These are phyloP conservation scores for Fusarium sp. DNA, from an alignment of 2,329 filamentous ascomycete genomes.

Conservation along the genomic window DNA sequence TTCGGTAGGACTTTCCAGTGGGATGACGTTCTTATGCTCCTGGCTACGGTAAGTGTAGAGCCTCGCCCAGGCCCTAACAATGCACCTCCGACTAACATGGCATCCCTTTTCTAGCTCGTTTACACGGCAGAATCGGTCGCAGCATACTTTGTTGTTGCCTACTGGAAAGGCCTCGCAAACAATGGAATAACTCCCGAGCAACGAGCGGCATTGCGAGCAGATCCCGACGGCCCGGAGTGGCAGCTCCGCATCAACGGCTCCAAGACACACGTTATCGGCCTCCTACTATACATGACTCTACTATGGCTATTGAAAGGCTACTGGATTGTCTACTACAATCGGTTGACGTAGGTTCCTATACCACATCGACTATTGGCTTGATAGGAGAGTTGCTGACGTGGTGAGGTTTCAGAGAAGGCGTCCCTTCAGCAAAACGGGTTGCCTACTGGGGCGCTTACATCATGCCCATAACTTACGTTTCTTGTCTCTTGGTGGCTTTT, in stretches of 20 bases:
- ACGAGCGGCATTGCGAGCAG: neutral
- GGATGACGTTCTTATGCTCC: constrained; percentile 18
- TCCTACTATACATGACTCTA: constrained; percentile 17
- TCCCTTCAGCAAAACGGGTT: constrained; percentile 13
- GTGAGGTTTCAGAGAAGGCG: constrained; percentile 6
- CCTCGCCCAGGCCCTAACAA: neutral
- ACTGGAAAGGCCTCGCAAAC: constrained; percentile 19
- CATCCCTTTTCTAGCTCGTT: neutral
- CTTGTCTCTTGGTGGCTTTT: constrained; percentile 18
- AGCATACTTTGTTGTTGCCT: constrained; percentile 16
- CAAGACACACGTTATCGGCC: constrained; percentile 18
- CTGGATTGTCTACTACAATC: constrained; percentile 19
- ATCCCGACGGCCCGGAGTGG: constrained; percentile 14
- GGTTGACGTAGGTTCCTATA: neutral
- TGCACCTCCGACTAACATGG: neutral
- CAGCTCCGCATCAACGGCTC: constrained; percentile 9
- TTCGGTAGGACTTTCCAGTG: constrained; percentile 14
- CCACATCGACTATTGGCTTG: neutral
- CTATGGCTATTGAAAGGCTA: constrained; percentile 21
- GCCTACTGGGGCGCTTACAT: constrained; percentile 18
- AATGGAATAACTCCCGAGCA: constrained; percentile 21
- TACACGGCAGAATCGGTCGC: constrained; percentile 23
- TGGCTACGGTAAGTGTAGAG: constrained; percentile 7
- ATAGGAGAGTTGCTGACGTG: neutral
- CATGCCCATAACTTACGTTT: constrained; percentile 22